Evolutionary conservation across 2,329 filamentous ascomycete genomes (phyloP).

Genomic region (Leptographium flavum): DNA sequence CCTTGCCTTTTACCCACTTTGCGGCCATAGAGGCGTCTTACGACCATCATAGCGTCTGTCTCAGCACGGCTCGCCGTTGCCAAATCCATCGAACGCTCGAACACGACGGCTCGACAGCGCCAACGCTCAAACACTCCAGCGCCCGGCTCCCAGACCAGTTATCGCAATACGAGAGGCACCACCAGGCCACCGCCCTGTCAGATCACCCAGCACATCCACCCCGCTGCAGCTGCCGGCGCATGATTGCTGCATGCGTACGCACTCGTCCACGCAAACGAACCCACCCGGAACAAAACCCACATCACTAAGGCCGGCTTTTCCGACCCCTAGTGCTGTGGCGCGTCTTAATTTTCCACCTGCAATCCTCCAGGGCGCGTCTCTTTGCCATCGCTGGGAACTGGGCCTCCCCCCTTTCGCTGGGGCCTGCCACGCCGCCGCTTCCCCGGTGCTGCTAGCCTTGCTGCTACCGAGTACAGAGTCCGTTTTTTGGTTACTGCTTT

Average conservation of each 20-base stretch:
- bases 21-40: too few species aligned
- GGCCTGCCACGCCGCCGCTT: background rate
- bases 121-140: too few species aligned
- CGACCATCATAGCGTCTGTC: too few species aligned
- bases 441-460: background rate
- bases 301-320: conserved; percentile 2
- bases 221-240: background rate
- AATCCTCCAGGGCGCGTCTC: background rate
- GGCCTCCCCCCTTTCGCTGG: background rate
- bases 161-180: too few species aligned
- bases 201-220: too few species aligned
- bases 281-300: conserved; percentile 1
- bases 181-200: too few species aligned
- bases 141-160: too few species aligned
- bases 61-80: too few species aligned
- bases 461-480: background rate
- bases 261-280: background rate
- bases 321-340: conserved; percentile 1
- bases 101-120: too few species aligned
- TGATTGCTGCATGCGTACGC: background rate
- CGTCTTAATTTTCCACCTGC: conserved; percentile 1
- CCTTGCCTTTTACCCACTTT: background rate
- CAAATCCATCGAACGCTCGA: too few species aligned
- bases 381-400: background rate
- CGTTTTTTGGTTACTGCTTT: too few species aligned